A percentile compares a stretch with the other conserved stretches of the same genome.
Conservation (phyloP, 2,329 filamentous ascomycete genomes). For the Phyllachora maydis region DNA sequence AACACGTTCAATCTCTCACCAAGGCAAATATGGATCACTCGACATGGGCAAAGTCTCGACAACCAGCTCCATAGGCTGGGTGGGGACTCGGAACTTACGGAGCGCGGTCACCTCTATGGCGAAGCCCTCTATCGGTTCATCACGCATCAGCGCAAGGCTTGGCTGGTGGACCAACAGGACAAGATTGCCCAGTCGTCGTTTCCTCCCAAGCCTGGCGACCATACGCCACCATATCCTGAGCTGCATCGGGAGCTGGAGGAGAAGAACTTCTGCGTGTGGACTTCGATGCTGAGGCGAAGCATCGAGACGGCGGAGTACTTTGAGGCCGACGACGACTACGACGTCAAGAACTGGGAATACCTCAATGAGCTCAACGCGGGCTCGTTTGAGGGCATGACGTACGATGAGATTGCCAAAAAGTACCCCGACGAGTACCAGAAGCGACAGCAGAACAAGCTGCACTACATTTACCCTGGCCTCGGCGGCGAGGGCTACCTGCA, state of each 20-base stretch:
- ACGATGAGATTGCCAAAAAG: conserved; percentile 65
- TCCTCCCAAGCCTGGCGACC: conserved; percentile 78
- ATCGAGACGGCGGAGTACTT: conserved; percentile 80
- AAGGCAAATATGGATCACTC: conserved; percentile 92
- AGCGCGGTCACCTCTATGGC: conserved; percentile 62
- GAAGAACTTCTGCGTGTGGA: conserved; percentile 97
- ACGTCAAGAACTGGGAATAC: conserved; percentile 96
- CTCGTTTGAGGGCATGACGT: conserved; percentile 85
- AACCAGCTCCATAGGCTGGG: conserved; percentile 79
- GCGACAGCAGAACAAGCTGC: conserved; percentile 70
- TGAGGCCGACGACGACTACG: conserved; percentile 78
- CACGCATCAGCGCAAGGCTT: conserved; percentile 56
- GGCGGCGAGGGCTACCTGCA: conserved; percentile 94
- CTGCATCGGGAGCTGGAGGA: conserved; percentile 46
- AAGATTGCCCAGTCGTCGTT: conserved; percentile 61
- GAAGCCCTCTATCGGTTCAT: conserved; percentile 68
- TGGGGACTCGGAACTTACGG: conserved; percentile 69
- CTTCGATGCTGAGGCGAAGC: conserved; percentile 83
- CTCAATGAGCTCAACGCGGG: conserved; percentile 91
- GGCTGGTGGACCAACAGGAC: conserved; percentile 65
- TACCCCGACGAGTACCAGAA: conserved; percentile 66
- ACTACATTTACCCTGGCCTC: conserved; percentile 89
- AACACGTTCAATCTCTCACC: conserved; percentile 94
- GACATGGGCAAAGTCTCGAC: conserved; percentile 80
- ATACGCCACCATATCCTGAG: conserved; percentile 87